Base-by-base conservation (phyloP, 352 stramenopile species). In the Globisporangium acanthophoron region DNA sequence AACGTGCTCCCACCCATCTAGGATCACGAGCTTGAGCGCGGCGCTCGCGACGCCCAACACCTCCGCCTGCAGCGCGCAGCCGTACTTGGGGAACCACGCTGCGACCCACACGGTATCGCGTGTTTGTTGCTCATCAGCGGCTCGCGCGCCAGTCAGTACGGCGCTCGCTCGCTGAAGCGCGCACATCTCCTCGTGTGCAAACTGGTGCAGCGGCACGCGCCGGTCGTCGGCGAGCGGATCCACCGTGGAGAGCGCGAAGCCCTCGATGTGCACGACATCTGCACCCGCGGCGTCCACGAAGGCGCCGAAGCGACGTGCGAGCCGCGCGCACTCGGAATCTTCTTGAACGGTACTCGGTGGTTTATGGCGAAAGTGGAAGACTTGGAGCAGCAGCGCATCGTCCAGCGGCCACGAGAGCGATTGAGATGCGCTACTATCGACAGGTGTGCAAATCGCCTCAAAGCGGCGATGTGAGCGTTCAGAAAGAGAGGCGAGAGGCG, bases 291-390 rank as follows among this genome's bases (percentile, higher is more conserved):
- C 58, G 4, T 20, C 4, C 5, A 70, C 61, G 35, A 76, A 75
- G 0, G 1, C 44, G 39, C 50, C 11, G 43, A 84, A 73, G 20
- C 27, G 29, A 8, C 52, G 37, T 1, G 54, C 37, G 16, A 85
- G 56, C 39, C 33, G 20, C 2, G 21, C n/a, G 49, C 75, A 80
- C 6, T 66, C 52, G 5, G 24, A 16, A 12, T 44, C 64, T 12
- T 69, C 57, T 47, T 85, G 77, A 2, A 47, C 29, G 0, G 58
- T 39, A n/a, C 64, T 81, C 7, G 77, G 73, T 1, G 46, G 16
- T 43, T 76, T 68, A 64, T 80, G 56, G 62, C 71, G 71, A 54
- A 82, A 83, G 37, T 71, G 72, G 50, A 85, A 78, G 6, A 83
- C 49, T 6, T 64, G 61, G 29, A 69, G 69, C 13, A 81, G 51